Evolutionary conservation across 2,329 filamentous ascomycete genomes (phyloP), one percentile per base, ranked within the genome.

Genomic region (Aureobasidium uvarum): DNA sequence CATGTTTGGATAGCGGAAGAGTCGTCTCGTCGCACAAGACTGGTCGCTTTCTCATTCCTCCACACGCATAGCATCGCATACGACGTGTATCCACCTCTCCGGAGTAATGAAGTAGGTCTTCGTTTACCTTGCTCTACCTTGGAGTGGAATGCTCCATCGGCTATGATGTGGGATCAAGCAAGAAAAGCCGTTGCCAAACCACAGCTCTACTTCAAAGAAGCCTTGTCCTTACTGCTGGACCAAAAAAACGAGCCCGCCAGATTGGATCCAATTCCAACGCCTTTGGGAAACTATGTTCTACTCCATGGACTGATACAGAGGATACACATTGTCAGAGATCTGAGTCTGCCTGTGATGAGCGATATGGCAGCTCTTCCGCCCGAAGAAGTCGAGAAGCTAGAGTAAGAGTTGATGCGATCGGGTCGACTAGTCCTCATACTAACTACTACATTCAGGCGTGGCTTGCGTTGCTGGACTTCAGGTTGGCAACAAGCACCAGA

Each of bases 211-310:
- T 59, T 59, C 55, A 59, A 59, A 45, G 55, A 59, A 23, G 55
- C 55, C 5, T 18, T 59, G 8, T 59, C 55, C 5, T 33, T 59
- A 14, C 18, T 59, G 23, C 3, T 59, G 18, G 55, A 59, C 5
- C 41, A 43, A 11, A 43, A 46, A 10, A 41, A 43, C 7, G 55
- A 45, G n/a, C 52, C 52, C 16, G 41, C 55, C 2, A 43, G 55
- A 31, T 25, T 59, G 1, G 55, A 59, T 8, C 55, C 55, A 0
- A 59, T 59, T 2, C 55, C 55, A 1, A 59, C 55, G 7, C 55
- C 55, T 33, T 25, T 59, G 0, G 89, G 88, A 0, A 89, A 89
- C 70, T 90, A 91, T 69, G 83, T 90, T 8, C 79, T 92, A 39
- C 88, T 91, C 3, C 88, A 91, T 71, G 88, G 87, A 3, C 74